Conservation (phyloP, 306 rosid species). For the Vigna reflexopilosa region DNA sequence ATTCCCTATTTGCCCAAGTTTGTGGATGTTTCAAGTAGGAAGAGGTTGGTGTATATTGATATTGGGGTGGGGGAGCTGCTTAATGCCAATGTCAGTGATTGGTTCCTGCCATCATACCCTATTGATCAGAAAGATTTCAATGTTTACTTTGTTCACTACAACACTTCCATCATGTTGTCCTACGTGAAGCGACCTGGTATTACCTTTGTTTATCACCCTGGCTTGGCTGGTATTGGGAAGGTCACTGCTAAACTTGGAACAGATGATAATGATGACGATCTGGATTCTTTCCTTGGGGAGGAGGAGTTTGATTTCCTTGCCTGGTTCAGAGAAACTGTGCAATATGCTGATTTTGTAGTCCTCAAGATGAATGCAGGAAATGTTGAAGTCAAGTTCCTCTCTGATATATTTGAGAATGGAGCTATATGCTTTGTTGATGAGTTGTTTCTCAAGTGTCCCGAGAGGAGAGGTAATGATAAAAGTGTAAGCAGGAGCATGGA, state of each 20-base stretch:
- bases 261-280: constrained; percentile 54
- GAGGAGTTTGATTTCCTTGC: constrained; percentile 79
- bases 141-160: constrained; percentile 88
- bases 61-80: constrained; percentile 79
- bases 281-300: constrained; percentile 67
- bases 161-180: constrained; percentile 75
- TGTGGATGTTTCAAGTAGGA: constrained; percentile 64
- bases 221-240: constrained; percentile 73
- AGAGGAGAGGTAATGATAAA: constrained; percentile 46
- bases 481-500: constrained; percentile 48
- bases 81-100: constrained; percentile 56
- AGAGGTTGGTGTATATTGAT: constrained; percentile 71
- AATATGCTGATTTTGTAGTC: constrained; percentile 78
- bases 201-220: constrained; percentile 95
- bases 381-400: constrained; percentile 75
- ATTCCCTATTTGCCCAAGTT: constrained; percentile 69
- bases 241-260: not conserved
- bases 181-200: constrained; percentile 78
- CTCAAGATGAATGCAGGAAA: constrained; percentile 86
- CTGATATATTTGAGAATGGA: constrained; percentile 80
- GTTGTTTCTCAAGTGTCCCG: constrained; percentile 77
- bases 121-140: constrained; percentile 64
- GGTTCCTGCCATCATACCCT: constrained; percentile 80
- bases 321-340: constrained; percentile 93
- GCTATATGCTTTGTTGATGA: constrained; percentile 90